A percentile compares a stretch with the other conserved stretches of the same genome.
phyloP scores from a whole-genome alignment of 2,329 filamentous ascomycete species.

The Alternaria consortialis region DNA sequence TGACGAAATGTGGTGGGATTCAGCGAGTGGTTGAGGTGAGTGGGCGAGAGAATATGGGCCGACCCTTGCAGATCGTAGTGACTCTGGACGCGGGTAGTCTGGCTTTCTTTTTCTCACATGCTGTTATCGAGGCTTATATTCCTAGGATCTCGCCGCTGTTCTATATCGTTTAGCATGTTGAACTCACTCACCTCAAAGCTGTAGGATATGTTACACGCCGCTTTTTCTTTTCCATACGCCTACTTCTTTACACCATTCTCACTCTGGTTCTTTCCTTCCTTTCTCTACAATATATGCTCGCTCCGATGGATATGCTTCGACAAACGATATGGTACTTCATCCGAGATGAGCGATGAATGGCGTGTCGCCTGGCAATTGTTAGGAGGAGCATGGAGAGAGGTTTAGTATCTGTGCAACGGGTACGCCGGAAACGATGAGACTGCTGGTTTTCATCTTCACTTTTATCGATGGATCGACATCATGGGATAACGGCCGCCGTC shows the following conservation, averaged over 20 bases:
- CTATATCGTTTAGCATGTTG: fast-evolving
- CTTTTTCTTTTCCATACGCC: not conserved
- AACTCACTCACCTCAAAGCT: not conserved
- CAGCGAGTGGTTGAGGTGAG: not conserved
- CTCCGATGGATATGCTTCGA: not conserved
- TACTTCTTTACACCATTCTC: not conserved
- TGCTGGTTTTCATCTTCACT: not conserved
- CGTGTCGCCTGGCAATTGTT: not conserved
- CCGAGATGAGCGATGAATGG: not conserved
- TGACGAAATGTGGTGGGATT: no score
- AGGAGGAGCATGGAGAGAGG: not conserved
- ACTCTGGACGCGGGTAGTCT: fast-evolving
- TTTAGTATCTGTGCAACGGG: fast-evolving
- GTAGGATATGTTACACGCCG: no score
- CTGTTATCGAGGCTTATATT: not conserved
- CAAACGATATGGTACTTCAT: fast-evolving
- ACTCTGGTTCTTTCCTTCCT: not conserved
- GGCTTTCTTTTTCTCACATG: not conserved
- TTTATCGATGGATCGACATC: no score
- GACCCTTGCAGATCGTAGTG: not conserved
- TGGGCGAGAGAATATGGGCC: not conserved
- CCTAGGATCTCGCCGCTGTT: not conserved
- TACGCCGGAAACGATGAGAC: not conserved
- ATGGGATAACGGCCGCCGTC: no score
- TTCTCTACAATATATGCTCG: no score